Base-by-base conservation (phyloP, 2,329 filamentous ascomycete genomes). In the Neofusicoccum laricinum region DNA sequence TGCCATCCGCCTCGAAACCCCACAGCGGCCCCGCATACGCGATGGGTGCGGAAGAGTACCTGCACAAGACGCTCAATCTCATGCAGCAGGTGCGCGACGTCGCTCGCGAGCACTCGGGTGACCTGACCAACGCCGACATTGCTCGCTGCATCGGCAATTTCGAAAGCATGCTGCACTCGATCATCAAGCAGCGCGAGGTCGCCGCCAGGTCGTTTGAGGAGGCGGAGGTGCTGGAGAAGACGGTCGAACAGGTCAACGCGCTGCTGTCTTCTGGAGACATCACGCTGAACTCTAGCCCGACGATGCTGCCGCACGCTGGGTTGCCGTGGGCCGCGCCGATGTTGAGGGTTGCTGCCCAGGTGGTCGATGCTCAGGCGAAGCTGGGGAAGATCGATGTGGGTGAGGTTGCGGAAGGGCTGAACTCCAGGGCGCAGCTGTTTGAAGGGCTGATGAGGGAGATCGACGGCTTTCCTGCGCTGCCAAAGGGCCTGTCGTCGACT, bases 71-170 rank as follows among this genome's bases (percentile, higher is more conserved):
- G 34, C 79, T 97, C 32, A 91, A 94, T 72, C 76, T 93, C 12
- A 86, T 90, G 68, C 85, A 89, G 15, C 84, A 85, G 68, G 85
- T 90, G 57, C 86, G 94, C 70, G 81, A 85, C 46, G 84, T 88
- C 34, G 81, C 86, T 10, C 84, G 88, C 67, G 88, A 92, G 58
- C 92, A 96, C 76, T 92, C 91, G 0, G 89, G 91, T 41, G 96
- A 99, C 68, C 79, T 99, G 43, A 96, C 90, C 49, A 84, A 88
- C 46, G 89, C 91, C 8, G 92, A 97, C 70, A 85, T 95, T 7
- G 84, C 85, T 46, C 86, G 93, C 71, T 93, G 92, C 73, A 85
- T 91, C 55, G 92, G 92, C 0, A 91, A 91, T 68, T 80, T 97
- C n/a, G 95, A 99, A 74, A 92, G 93, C 30, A 83, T 97, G 65